Evolutionary conservation across 352 stramenopile genomes (phyloP), one percentile per base, ranked within the genome.

Genomic region (Phytopythium montanum): DNA sequence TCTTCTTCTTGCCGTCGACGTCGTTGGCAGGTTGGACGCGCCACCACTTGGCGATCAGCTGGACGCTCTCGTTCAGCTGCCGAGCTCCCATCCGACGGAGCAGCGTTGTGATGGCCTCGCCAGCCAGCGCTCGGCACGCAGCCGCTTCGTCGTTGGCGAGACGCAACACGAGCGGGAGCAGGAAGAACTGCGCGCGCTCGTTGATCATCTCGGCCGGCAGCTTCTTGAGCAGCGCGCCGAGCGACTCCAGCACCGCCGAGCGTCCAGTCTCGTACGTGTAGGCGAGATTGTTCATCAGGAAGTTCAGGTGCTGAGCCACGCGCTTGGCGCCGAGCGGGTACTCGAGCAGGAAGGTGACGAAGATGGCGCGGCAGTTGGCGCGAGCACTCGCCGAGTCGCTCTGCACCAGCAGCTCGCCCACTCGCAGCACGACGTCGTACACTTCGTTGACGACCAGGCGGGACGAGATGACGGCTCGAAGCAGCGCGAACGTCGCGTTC

Each of bases 181-280:
- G 91, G 63, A 99, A 96, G 59, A 98, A 87, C 66, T 98, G 92
- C 7, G 85, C 84, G 51, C 97, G 80, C 39, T 85, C 82, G 67
- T 98, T 97, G 42, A 99, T 65, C 41, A 98, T 54, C 8, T 94
- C 84, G 14, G 90, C 63, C 21, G 96, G 95, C 2, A 99, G 79
- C 66, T 97, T 97, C 61, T 91, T 87, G 50, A 99, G 73, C 23
- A 98, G 62, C 12, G 80, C 78, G n/a, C 68, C 73, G 18, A 99
- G 62, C 21, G 97, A 80, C 21, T 97, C 76, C 36, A 99, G 86
- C 54, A 96, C 95, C 6, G 94, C 92, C 50, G 92, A 66, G 44
- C 96, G 87, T 10, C 97, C 97, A 54, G 95, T 97, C 62, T 98
- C 88, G 70, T 98, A 96, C 63, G 95, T 88, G 68, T 98, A 99